A percentile compares a stretch with the other conserved stretches of the same genome.
Evolutionary conservation across 768 basidiomycete genomes (phyloP).

Genomic region (Filobasidium wieringae): DNA sequence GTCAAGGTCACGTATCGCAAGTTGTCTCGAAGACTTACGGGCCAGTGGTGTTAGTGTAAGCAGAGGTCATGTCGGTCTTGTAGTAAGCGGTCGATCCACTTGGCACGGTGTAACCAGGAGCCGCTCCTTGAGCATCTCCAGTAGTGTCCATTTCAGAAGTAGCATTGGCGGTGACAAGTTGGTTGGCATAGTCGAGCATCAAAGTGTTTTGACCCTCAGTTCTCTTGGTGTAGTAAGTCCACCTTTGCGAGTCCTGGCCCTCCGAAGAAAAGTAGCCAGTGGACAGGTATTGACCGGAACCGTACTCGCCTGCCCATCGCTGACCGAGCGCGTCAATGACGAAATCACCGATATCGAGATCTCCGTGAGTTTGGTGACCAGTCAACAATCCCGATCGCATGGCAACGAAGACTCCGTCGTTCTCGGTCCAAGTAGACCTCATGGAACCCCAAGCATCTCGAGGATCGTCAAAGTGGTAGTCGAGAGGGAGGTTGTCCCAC

Average conservation of each 20-base stretch:
- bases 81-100: constrained; percentile 67
- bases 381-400: constrained; percentile 74
- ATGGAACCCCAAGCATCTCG: constrained; percentile 80
- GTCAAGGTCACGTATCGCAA: too few species aligned
- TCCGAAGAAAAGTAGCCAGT: constrained; percentile 66
- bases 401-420: constrained; percentile 67
- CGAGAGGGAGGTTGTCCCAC: constrained; percentile 76
- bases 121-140: constrained; percentile 59
- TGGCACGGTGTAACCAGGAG: constrained; percentile 59
- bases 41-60: constrained; percentile 50
- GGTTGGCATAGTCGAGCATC: constrained; percentile 61
- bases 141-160: constrained; percentile 52
- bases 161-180: constrained; percentile 54
- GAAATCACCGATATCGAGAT: constrained; percentile 89
- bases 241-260: constrained; percentile 56
- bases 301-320: constrained; percentile 90
- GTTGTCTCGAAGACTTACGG: too few species aligned
- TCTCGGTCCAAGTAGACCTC: constrained; percentile 85
- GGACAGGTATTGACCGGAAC: constrained; percentile 72
- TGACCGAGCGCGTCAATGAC: constrained; percentile 86
- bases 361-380: constrained; percentile 86
- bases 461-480: constrained; percentile 62
- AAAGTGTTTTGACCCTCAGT: constrained; percentile 97
- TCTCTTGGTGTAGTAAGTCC: constrained; percentile 90
- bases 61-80: constrained; percentile 61